Evolutionary conservation across 2,329 filamentous ascomycete species (phyloP).

Genomic region (Colletotrichum musae): DNA sequence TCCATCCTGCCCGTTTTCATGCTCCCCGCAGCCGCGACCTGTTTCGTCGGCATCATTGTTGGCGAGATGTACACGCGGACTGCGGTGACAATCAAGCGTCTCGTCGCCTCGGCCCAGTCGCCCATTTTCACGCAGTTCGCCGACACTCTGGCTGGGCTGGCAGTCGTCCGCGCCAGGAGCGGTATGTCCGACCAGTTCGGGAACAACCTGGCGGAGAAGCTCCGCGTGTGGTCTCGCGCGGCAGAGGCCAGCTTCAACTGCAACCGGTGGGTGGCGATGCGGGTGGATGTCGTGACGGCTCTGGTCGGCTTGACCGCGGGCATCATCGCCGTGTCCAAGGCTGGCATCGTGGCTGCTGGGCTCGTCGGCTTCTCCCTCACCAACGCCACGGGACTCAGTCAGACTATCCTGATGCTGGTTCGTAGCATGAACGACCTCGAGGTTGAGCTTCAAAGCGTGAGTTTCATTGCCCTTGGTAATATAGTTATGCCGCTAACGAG

Average conservation of each 20-base stretch:
- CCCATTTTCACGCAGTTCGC: slow-evolving; percentile 71
- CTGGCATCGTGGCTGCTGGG: slow-evolving; percentile 63
- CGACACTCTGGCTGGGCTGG: slow-evolving; percentile 65
- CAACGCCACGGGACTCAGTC: slow-evolving; percentile 68
- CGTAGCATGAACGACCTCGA: slow-evolving; percentile 70
- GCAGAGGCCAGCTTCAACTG: slow-evolving; percentile 67
- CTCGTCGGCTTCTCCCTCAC: slow-evolving; percentile 70
- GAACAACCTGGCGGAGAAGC: slow-evolving; percentile 63
- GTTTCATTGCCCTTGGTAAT: slow-evolving; percentile 42
- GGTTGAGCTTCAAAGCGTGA: slow-evolving; percentile 68
- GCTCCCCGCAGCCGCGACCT: slow-evolving; percentile 61
- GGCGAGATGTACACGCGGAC: slow-evolving; percentile 67
- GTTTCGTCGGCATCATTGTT: slow-evolving; percentile 60
- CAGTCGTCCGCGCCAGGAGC: slow-evolving; percentile 63
- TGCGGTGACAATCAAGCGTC: slow-evolving; percentile 61
- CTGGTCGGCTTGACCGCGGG: slow-evolving; percentile 66
- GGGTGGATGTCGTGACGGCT: slow-evolving; percentile 68
- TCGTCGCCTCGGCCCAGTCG: slow-evolving; percentile 63
- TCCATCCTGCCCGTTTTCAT: slow-evolving; percentile 68
- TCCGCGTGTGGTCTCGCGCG: slow-evolving; percentile 62
- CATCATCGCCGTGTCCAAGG: slow-evolving; percentile 65
- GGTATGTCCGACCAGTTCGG: slow-evolving; percentile 61
- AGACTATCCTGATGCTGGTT: slow-evolving; percentile 66
- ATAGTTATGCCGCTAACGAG: background rate
- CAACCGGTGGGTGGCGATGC: slow-evolving; percentile 71